phyloP scores from a whole-genome alignment of 352 stramenopile species.

The Pythium aphanidermatum region DNA sequence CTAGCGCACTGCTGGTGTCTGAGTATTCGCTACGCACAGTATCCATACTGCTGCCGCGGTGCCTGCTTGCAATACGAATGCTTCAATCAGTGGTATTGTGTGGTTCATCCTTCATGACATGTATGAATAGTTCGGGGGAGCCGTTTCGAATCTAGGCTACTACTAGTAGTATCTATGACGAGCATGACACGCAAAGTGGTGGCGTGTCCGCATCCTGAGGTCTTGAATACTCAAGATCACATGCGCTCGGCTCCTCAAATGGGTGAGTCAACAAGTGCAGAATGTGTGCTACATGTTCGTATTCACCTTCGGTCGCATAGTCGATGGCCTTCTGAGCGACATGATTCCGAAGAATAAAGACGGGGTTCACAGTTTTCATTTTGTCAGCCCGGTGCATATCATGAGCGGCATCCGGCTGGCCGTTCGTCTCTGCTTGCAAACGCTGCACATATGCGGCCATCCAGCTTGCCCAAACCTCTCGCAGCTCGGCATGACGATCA shows the following conservation, averaged over 20 bases:
- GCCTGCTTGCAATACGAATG: too few species aligned
- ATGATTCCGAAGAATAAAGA: conserved; percentile 87
- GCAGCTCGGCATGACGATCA: conserved; percentile 39
- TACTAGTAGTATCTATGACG: conserved; percentile 32
- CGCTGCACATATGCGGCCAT: conserved; percentile 44
- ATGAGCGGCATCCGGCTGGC: conserved; percentile 21
- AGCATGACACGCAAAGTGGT: conserved; percentile 79
- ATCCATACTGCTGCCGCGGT: too few species aligned
- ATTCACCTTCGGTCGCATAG: conserved; percentile 60
- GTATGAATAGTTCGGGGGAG: neutral
- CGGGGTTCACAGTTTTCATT: conserved; percentile 72
- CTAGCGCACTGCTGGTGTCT: conserved; percentile 22
- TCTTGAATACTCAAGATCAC: conserved; percentile 39
- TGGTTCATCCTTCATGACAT: neutral
- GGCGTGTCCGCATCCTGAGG: conserved; percentile 43
- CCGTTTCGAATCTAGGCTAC: neutral
- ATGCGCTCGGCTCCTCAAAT: conserved; percentile 43
- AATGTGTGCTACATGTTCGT: conserved; percentile 56
- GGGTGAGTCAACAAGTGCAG: conserved; percentile 63
- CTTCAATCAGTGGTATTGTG: too few species aligned
- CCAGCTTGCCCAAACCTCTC: conserved; percentile 49
- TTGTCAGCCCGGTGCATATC: conserved; percentile 28
- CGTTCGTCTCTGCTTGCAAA: conserved; percentile 36
- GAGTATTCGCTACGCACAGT: conserved; percentile 43
- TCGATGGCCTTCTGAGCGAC: conserved; percentile 87